Evolutionary conservation across 768 basidiomycete genomes (phyloP), one percentile per base, ranked within the genome.

Genomic region (Boletus pseudo-olivaceus): DNA sequence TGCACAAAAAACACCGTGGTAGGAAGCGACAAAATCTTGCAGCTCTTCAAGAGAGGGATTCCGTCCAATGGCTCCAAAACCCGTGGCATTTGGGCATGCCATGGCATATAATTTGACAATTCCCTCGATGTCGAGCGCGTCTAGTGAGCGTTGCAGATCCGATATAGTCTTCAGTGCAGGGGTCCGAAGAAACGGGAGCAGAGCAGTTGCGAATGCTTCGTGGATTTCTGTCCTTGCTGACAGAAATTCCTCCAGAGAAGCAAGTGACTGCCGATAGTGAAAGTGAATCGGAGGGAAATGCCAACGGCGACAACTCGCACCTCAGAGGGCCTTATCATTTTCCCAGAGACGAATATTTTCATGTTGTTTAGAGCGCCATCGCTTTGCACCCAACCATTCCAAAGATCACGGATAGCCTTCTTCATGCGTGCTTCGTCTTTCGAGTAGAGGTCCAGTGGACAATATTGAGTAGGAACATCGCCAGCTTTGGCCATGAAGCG

Each of bases 381-480:
- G 51, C 81, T 87, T 15, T 68, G 67, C 30, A 73, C 56, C 95
- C 96, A 98, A 2, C 76, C 76, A 35, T 81, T 72, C 87, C 88
- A 93, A 29, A 98, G 77, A 32, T 71, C 73, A 46, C 73, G 66
- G n/a, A 98, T 65, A 3, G 93, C 93, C 12, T 72, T 75, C n/a
- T 57, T 65, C 30, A 91, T 68, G 9, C 94, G 82, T n/a, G 34
- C 49, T 46, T 78, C 70, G 23, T 91, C 79, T 2, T 77, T 75
- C 15, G 94, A 95, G 69, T 84, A 98, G 20, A 99, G 75, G 71
- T 99, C 96, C 52, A 99, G 74, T 4, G 96, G 95, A 67, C 93
- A 95, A 69, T 92, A 99, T 10, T 57, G 58, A 7, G 73, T 72
- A 17, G 76, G 65, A 23, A 74, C 67, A 47, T 62, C 59, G 29